Percentiles rank a stretch among this genome's conserved stretches.
phyloP scores from a whole-genome alignment of 2,329 filamentous ascomycete genomes.

The Colletotrichum tamarilloi region DNA sequence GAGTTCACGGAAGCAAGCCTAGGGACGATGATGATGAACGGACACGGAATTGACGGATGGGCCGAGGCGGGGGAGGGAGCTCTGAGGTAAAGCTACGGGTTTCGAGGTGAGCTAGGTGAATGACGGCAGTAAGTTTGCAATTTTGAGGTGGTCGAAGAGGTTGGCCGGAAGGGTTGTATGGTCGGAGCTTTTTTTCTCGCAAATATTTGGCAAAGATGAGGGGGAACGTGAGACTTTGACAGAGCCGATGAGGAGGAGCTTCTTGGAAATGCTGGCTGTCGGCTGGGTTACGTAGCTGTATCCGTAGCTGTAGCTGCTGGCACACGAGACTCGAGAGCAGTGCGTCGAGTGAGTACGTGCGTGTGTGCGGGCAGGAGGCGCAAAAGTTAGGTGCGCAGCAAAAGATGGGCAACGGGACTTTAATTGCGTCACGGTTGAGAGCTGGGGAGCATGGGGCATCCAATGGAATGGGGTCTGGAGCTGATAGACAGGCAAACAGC shows the following conservation, averaged over 20 bases:
- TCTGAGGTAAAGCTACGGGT: conserved; percentile 1
- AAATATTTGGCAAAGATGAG: not conserved
- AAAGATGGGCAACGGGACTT: conserved; percentile 24
- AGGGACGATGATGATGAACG: conserved; percentile 1
- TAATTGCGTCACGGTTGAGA: conserved; percentile 33
- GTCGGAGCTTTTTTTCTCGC: not conserved
- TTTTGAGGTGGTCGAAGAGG: not conserved
- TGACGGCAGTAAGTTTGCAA: not conserved
- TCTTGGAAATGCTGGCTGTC: not conserved
- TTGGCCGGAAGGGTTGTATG: not conserved
- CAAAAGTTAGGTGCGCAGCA: not conserved
- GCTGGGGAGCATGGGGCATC: not conserved
- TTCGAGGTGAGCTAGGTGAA: not conserved
- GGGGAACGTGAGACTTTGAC: not conserved
- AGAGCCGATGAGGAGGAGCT: not conserved
- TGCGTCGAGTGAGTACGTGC: not conserved
- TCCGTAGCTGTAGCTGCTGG: not conserved
- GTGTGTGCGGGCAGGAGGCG: conserved; percentile 11
- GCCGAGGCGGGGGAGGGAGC: conserved; percentile 6
- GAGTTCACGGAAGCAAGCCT: conserved; percentile 9
- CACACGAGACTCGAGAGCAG: conserved; percentile 1
- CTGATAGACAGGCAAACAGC: not conserved
- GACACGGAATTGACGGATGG: not conserved
- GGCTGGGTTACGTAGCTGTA: not conserved
- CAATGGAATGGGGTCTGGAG: not conserved